Base-by-base conservation (phyloP, 2,329 filamentous ascomycete genomes). In the Fusarium fujikuroi region DNA sequence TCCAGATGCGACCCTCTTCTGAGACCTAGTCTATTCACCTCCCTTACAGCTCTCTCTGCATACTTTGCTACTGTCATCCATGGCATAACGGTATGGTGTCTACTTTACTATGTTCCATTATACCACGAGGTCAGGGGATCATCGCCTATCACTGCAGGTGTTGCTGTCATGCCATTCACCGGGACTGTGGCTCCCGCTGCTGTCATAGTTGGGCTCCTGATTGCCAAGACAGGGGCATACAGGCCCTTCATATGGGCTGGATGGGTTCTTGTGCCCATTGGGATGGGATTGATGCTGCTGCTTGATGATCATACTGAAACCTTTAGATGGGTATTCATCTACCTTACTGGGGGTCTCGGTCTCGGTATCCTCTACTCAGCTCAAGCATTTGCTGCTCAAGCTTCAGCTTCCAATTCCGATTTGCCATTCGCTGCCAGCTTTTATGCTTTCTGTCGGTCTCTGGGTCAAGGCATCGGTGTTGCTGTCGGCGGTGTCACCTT, bases 401-500 rank as follows among this genome's bases (percentile, higher is more conserved):
- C 91, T 6, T 58, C 63, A 9, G 75, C 75, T 14, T 75, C 73
- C 21, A 76, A 77, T 21, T 85, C 89, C 2, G 85, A 87, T 3
- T 76, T 79, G 16, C 81, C 82, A 11, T 77, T 72, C 21, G 87
- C 91, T 44, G 87, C 89, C 3, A 90, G 88, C 16, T 88, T 93
- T 83, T 92, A 91, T 81, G 88, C 87, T 60, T 93, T 94, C 83
- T 76, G 67, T 43, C 69, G 75, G n/a, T 86, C 88, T 3, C 86
- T 93, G 30, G 92, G 92, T 1, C 90, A 92, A 77, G 85, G 88
- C 0, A 81, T 93, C 15, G 91, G 91, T 30, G 89, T 93, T 6
- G 90, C 91, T 4, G 84, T 92, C 58, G 89, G 90, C 4, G 91
- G 92, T 7, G 90, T 91, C 37, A 86, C 92, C 60, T 93, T 93